Percentiles rank a stretch among this genome's conserved stretches.
Conservation (phyloP, 2,329 filamentous ascomycete genomes). For the Rosellinia necatrix region DNA sequence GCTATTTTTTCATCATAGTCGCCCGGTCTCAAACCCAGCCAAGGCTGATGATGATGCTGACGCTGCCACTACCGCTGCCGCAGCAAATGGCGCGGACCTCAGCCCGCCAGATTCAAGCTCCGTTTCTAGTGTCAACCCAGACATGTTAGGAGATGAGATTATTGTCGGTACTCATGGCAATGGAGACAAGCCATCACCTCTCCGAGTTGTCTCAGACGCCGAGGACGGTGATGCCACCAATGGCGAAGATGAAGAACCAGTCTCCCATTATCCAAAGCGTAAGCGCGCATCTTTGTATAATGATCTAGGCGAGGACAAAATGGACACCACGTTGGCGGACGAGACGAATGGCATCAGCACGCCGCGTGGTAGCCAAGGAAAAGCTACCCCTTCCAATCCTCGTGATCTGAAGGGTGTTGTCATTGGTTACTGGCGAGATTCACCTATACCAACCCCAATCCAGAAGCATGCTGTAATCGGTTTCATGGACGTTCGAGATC, state of each 20-base stretch:
- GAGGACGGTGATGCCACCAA: slow-evolving; percentile 54
- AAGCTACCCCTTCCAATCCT: not conserved
- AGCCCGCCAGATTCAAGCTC: slow-evolving; percentile 50
- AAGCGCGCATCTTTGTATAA: slow-evolving; percentile 58
- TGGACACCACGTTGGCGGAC: slow-evolving; percentile 43
- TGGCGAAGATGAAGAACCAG: slow-evolving; percentile 43
- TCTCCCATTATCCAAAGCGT: slow-evolving; percentile 56
- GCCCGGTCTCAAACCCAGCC: slow-evolving; percentile 28
- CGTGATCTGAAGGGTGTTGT: slow-evolving; percentile 50
- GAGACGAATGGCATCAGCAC: slow-evolving; percentile 37
- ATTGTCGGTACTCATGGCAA: slow-evolving; percentile 53
- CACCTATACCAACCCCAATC: slow-evolving; percentile 51
- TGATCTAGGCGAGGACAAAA: slow-evolving; percentile 54
- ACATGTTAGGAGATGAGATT: slow-evolving; percentile 56
- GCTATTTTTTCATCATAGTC: slow-evolving; percentile 25
- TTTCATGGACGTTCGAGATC: slow-evolving; percentile 65
- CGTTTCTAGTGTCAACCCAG: slow-evolving; percentile 47
- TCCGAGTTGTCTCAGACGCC: slow-evolving; percentile 41
- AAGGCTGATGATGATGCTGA: slow-evolving; percentile 44
- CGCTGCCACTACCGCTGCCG: no score
- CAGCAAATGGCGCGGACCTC: slow-evolving; percentile 48
- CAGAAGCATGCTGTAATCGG: slow-evolving; percentile 64
- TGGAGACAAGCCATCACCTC: slow-evolving; percentile 44
- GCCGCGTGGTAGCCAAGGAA: slow-evolving; percentile 13
- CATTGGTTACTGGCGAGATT: slow-evolving; percentile 66